phyloP scores from a whole-genome alignment of 176 grass and related monocot genomes.

The Poa pratensis region DNA sequence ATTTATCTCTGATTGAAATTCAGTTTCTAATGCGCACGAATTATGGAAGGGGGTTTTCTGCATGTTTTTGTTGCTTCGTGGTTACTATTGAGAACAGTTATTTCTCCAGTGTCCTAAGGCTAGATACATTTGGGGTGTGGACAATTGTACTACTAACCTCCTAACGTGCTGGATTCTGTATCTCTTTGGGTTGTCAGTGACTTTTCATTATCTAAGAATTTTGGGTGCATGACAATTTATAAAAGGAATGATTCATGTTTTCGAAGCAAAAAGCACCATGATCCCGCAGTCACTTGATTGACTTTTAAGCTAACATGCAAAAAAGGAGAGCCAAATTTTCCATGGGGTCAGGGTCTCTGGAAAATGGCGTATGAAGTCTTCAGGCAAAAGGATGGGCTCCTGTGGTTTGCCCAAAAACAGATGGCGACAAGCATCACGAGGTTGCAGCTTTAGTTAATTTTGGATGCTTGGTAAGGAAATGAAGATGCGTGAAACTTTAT shows the following conservation, averaged over 20 bases:
- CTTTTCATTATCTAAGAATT: neutral
- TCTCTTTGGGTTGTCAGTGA: neutral
- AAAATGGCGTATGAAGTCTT: neutral
- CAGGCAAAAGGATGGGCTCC: neutral
- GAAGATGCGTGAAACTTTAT: neutral
- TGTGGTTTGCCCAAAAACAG: neutral
- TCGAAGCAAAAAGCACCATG: neutral
- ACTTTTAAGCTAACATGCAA: neutral
- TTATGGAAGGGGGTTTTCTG: neutral
- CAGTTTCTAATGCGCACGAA: neutral
- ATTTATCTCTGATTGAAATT: neutral
- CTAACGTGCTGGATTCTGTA: neutral
- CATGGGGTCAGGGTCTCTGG: neutral
- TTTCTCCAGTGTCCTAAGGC: neutral
- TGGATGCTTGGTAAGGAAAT: constrained; percentile 19
- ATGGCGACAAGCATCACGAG: constrained; percentile 2
- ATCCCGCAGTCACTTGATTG: neutral
- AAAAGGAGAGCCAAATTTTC: neutral
- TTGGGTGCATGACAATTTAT: constrained; percentile 4
- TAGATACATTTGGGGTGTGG: neutral
- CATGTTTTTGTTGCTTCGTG: neutral
- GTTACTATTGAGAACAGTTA: neutral
- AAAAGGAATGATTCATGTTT: neutral
- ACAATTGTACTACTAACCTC: neutral
- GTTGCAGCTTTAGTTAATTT: neutral